A percentile compares a stretch with the other conserved stretches of the same genome.
These are phyloP conservation scores for Alnus rubra DNA, from an alignment of 306 rosid species.

Conservation along the genomic window DNA sequence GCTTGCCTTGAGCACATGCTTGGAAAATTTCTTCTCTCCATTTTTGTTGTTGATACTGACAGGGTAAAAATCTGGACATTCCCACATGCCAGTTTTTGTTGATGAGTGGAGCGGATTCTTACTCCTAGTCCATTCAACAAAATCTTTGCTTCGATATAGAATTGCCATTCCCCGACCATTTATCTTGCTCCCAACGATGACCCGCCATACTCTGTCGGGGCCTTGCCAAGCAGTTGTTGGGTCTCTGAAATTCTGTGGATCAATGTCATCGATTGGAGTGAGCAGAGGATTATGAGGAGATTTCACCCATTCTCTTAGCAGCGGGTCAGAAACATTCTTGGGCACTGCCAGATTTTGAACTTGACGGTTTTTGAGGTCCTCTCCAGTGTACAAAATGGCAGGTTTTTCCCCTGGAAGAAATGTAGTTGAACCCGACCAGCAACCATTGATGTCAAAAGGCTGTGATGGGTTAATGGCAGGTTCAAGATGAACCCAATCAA, in stretches of 20 bases:
- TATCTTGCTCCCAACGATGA: conserved; percentile 42
- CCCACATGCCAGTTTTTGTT: conserved; percentile 41
- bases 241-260: conserved; percentile 42
- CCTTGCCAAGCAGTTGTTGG: conserved; percentile 66
- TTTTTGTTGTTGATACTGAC: conserved; percentile 34
- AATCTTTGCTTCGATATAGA: conserved; percentile 48
- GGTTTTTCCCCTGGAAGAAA: conserved; percentile 36
- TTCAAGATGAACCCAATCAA: conserved; percentile 54
- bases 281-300: conserved; percentile 48
- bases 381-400: conserved; percentile 49
- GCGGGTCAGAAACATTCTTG: conserved; percentile 45
- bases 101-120: conserved; percentile 33
- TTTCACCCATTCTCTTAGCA: conserved; percentile 53
- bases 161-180: conserved; percentile 41
- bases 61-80: conserved; percentile 62
- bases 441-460: conserved; percentile 43
- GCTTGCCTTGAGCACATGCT: conserved; percentile 56
- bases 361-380: conserved; percentile 30
- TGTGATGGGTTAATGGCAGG: conserved; percentile 48
- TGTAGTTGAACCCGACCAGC: conserved; percentile 61
- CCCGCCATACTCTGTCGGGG: conserved; percentile 43
- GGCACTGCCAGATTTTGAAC: conserved; percentile 49
- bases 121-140: conserved; percentile 38
- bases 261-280: conserved; percentile 36
- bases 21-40: conserved; percentile 35